These are phyloP conservation scores for Mimosa pudica DNA, from an alignment of 306 rosid species.

Conservation along the genomic window DNA sequence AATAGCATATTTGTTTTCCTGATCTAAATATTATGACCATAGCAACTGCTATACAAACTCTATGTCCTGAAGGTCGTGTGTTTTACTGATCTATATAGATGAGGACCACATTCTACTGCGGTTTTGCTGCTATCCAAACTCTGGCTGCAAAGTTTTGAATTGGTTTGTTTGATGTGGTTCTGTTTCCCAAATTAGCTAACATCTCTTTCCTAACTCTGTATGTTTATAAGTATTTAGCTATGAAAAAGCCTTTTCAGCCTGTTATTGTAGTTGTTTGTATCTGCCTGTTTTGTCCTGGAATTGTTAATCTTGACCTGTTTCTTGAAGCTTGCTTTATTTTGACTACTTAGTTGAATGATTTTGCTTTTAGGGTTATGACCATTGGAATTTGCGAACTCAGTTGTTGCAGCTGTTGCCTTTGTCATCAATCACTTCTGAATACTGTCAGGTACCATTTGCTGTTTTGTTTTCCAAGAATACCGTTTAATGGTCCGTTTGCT, in stretches of 20 bases:
- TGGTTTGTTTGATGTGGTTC: not conserved
- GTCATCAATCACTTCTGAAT: not conserved
- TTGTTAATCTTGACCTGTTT: conserved; percentile 7
- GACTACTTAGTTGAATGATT: conserved; percentile 10
- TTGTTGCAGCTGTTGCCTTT: not conserved
- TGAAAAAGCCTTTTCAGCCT: not conserved
- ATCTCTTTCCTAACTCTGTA: not conserved
- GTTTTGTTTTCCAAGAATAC: not conserved
- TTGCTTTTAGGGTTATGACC: not conserved
- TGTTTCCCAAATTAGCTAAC: not conserved
- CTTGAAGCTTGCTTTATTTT: conserved; percentile 4
- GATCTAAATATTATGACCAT: not conserved
- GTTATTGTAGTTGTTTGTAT: not conserved
- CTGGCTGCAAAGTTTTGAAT: not conserved
- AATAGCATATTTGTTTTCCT: not conserved
- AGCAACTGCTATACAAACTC: not conserved
- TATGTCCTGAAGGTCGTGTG: not conserved
- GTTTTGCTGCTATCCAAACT: not conserved
- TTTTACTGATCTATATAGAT: not conserved
- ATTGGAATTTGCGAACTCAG: not conserved
- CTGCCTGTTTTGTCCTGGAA: not conserved
- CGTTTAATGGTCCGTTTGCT: not conserved
- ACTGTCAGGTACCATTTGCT: conserved; percentile 24
- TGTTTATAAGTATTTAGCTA: not conserved
- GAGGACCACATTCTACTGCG: not conserved